phyloP scores from a whole-genome alignment of 495 filamentous ascomycete genomes.

The Beverwykella pulmonaria region DNA sequence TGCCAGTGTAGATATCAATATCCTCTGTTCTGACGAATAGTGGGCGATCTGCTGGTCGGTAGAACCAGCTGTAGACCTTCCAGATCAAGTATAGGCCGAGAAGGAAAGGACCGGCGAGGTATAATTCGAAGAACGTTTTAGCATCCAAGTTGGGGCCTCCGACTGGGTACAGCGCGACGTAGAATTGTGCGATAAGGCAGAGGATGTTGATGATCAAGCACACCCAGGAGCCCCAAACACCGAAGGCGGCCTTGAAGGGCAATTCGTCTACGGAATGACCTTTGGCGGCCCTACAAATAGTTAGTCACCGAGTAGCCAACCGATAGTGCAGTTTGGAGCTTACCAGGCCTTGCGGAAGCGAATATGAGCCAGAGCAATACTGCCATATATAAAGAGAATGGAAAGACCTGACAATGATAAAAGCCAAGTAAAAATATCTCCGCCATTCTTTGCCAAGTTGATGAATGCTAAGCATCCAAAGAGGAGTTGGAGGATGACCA shows the following conservation, averaged over 20 bases:
- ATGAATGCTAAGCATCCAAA: slow-evolving; percentile 62
- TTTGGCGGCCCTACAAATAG: slow-evolving; percentile 50
- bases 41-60: slow-evolving; percentile 20
- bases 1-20: slow-evolving; percentile 32
- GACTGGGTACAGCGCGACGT: slow-evolving; percentile 46
- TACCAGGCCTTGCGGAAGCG: slow-evolving; percentile 27
- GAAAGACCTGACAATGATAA: slow-evolving; percentile 23
- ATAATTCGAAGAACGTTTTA: slow-evolving; percentile 22
- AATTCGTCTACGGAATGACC: slow-evolving; percentile 57
- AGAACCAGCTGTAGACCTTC: slow-evolving; percentile 46
- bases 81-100: slow-evolving; percentile 48
- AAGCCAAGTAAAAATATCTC: slow-evolving; percentile 46
- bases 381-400: slow-evolving; percentile 21
- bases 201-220: slow-evolving; percentile 16
- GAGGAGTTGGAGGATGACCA: slow-evolving; percentile 54
- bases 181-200: slow-evolving; percentile 42
- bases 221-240: slow-evolving; percentile 18
- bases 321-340: slow-evolving; percentile 11
- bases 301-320: slow-evolving; percentile 21
- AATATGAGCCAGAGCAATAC: slow-evolving; percentile 22
- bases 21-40: slow-evolving; percentile 19
- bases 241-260: slow-evolving; percentile 49
- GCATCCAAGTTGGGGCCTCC: slow-evolving; percentile 28
- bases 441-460: slow-evolving; percentile 50
- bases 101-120: slow-evolving; percentile 28